Evolutionary conservation across 2,329 filamentous ascomycete species (phyloP).

Genomic region (Fusarium sp.): DNA sequence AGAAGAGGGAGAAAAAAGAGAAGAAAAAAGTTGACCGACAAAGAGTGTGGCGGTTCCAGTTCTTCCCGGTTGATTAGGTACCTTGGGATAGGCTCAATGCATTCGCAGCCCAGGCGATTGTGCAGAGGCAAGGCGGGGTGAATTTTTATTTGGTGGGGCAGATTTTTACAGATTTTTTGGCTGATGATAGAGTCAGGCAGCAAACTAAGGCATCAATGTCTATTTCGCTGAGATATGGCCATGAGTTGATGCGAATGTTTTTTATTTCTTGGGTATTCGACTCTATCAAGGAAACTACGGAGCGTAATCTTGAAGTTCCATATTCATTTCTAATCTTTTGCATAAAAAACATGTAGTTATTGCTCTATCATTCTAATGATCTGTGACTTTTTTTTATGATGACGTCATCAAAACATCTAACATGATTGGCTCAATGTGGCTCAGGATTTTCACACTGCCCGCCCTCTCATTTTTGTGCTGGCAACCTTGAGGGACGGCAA

Average conservation of each 20-base stretch:
- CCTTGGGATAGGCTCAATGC: constrained; percentile 26
- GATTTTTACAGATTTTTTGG: constrained; percentile 50
- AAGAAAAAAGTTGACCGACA: constrained; percentile 36
- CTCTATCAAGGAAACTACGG: neutral
- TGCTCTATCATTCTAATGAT: constrained; percentile 3
- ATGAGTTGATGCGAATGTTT: too few relatives aligned
- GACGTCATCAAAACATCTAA: constrained; percentile 40
- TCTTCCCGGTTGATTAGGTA: constrained; percentile 31
- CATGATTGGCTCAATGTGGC: constrained; percentile 35
- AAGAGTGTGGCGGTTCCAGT: constrained; percentile 44
- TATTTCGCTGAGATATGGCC: too few relatives aligned
- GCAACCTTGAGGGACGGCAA: constrained; percentile 32
- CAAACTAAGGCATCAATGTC: constrained; percentile 49
- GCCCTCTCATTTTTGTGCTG: constrained; percentile 17
- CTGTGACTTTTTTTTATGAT: constrained; percentile 15
- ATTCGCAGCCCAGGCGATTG: constrained; percentile 32
- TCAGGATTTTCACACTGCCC: constrained; percentile 33
- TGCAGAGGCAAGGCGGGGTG: constrained; percentile 53
- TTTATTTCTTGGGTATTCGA: too few relatives aligned
- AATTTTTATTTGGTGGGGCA: constrained; percentile 54
- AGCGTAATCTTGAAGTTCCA: neutral
- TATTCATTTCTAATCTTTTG: too few relatives aligned
- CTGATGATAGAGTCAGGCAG: constrained; percentile 48
- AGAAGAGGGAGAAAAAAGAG: constrained; percentile 25
- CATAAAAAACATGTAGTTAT: neutral